A percentile compares a stretch with the other conserved stretches of the same genome.
phyloP scores from a whole-genome alignment of 169 alveolate genomes.

The Amoebophrya sp. region DNA sequence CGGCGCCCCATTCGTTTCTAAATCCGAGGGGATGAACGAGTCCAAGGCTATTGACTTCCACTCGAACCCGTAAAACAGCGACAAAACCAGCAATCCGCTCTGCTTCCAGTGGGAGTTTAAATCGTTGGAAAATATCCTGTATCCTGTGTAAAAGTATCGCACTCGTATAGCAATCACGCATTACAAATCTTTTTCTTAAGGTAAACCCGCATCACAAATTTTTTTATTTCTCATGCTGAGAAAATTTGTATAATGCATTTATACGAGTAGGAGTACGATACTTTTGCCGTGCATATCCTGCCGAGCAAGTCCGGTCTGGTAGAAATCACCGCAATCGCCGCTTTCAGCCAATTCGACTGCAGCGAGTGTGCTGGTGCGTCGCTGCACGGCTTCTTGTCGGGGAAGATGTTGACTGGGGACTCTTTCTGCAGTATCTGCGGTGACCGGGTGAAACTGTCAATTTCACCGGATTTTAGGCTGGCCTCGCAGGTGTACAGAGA shows the following conservation, averaged over 20 bases:
- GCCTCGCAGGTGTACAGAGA: background rate
- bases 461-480: too few relatives aligned
- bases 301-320: background rate
- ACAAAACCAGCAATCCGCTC: background rate
- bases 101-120: background rate
- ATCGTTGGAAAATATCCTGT: too few relatives aligned
- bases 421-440: too few relatives aligned
- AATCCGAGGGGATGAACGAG: background rate
- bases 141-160: too few relatives aligned
- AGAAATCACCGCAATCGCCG: background rate
- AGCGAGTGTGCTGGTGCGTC: background rate
- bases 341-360: background rate
- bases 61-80: background rate
- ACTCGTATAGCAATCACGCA: too few relatives aligned
- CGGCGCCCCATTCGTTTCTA: background rate
- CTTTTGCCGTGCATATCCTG: too few relatives aligned
- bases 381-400: background rate
- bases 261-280: too few relatives aligned
- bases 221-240: too few relatives aligned
- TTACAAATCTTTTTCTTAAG: too few relatives aligned
- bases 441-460: too few relatives aligned
- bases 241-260: too few relatives aligned
- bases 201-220: too few relatives aligned
- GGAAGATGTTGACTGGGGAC: background rate
- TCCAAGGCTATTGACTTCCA: background rate